A percentile compares a stretch with the other conserved stretches of the same genome.
phyloP scores from a whole-genome alignment of 257 asterid species.

The Nicotiana noctiflora region DNA sequence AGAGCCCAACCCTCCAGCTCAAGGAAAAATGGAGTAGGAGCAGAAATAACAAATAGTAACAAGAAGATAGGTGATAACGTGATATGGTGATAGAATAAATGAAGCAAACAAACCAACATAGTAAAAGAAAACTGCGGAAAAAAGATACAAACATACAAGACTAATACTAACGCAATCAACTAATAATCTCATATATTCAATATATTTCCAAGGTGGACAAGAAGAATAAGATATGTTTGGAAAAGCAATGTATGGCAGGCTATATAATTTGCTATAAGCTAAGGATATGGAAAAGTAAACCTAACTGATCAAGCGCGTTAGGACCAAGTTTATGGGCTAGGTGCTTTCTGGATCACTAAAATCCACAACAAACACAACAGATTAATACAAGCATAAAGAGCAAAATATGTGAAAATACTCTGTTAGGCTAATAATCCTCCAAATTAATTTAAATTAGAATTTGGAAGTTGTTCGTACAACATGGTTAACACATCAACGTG shows the following conservation, averaged over 20 bases:
- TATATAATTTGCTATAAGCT: not conserved
- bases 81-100: too few species aligned
- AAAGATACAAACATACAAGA: too few species aligned
- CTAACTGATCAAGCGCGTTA: not conserved
- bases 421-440: not conserved
- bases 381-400: not conserved
- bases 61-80: too few species aligned
- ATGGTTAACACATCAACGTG: not conserved
- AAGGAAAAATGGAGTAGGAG: too few species aligned
- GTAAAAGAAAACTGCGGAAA: too few species aligned
- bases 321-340: not conserved
- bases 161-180: too few species aligned
- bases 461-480: conserved; percentile 1
- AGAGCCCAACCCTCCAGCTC: too few species aligned
- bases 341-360: not conserved
- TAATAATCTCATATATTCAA: too few species aligned
- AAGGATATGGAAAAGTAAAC: not conserved
- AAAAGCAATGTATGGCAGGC: not conserved
- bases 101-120: too few species aligned
- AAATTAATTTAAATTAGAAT: not conserved
- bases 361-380: not conserved
- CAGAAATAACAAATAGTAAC: too few species aligned
- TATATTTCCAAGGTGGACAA: too few species aligned
- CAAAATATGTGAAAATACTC: not conserved
- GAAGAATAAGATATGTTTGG: too few species aligned